Evolutionary conservation across 768 basidiomycete species (phyloP), one percentile per base, ranked within the genome.

Genomic region (Suillus subaureus): DNA sequence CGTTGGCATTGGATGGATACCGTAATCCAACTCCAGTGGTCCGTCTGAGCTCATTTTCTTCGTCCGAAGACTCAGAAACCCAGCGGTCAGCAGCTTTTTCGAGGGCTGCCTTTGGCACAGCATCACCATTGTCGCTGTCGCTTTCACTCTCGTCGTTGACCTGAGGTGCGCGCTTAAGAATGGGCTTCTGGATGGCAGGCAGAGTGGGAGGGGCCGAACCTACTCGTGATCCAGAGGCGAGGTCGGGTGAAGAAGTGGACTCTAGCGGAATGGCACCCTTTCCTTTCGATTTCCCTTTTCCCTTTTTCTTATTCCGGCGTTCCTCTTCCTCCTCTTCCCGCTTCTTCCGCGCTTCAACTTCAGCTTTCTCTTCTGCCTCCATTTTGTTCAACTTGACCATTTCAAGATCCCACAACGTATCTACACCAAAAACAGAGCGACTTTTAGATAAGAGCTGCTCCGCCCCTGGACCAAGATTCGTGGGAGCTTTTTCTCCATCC

Each of bases 391-490:
- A 80, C 75, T 93, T 97, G 21, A 78, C 85, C 82, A 95, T 85
- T 77, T 97, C 96, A 47, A 87, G 84, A 72, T 96, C 91, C 96
- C 96, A 97, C 12, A 97, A 71, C n/a, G 90, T 91, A 75, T 97
- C 96, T 1, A 93, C 91, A 2, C 96, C 96, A 71, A 97, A 97
- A 12, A 96, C 93, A n/a, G 94, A 96, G 64, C 85, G 86, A 45
- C 84, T 85, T 49, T 79, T 82, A 0, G 82, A 64, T 61, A 82
- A 73, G 64, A 71, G 79, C 21, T 72, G 75, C 9, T 74, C 69
- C 45, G 77, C 71, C 13, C 75, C 75, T 31, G 72, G 71, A 18
- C 77, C 79, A 6, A 78, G 68, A 63, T 73, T 72, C 58, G 71
- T 60, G 67, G 77, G 66, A 58, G 66, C 65, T 63, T 71, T 70